phyloP scores from a whole-genome alignment of 179 eudicot species.

The Pouteria campechiana region DNA sequence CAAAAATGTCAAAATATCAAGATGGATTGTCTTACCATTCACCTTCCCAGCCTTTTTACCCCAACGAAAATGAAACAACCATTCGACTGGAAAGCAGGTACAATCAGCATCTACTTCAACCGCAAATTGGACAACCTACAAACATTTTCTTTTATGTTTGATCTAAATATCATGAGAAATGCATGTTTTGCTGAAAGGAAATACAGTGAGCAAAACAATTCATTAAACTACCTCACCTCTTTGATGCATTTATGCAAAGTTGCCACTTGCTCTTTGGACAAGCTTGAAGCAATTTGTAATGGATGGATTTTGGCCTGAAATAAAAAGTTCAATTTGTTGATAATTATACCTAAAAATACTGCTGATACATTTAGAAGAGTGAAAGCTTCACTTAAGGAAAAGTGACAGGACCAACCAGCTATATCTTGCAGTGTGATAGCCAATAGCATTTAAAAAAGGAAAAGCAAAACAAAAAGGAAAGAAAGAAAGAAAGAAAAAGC shows the following conservation, averaged over 20 bases:
- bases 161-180: conserved; percentile 17
- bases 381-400: no score
- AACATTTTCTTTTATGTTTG: conserved; percentile 24
- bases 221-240: conserved; percentile 38
- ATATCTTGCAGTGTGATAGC: neutral
- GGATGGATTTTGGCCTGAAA: conserved; percentile 90
- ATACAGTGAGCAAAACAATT: conserved; percentile 1
- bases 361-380: no score
- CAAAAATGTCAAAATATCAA: conserved; percentile 24
- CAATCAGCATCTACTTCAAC: conserved; percentile 83
- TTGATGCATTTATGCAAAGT: conserved; percentile 64
- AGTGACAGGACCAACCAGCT: conserved; percentile 4
- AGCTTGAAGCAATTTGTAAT: conserved; percentile 42
- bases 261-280: conserved; percentile 51
- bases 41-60: conserved; percentile 80
- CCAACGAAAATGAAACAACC: conserved; percentile 97
- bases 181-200: conserved; percentile 4
- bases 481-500: neutral
- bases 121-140: conserved; percentile 71
- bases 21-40: conserved; percentile 51
- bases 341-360: no score
- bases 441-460: conserved; percentile 2
- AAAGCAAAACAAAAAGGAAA: neutral
- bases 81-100: conserved; percentile 60
- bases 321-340: neutral